Conservation (phyloP, 2,329 filamentous ascomycete species). For the Clonostachys byssicola region DNA sequence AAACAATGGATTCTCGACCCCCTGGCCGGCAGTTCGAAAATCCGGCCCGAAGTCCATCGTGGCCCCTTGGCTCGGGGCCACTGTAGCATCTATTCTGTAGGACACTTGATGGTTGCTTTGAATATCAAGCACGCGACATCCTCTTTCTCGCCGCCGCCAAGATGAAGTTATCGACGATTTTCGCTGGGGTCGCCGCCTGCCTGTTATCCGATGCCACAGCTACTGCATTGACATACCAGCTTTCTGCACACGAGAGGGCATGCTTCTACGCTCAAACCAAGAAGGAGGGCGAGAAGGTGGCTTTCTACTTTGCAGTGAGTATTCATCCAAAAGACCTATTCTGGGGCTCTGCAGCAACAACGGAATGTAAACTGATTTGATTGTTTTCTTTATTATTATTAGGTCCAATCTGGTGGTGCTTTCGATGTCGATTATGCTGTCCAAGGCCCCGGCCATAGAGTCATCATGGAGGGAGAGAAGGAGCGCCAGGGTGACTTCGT, state of each 20-base stretch:
- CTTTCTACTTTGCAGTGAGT: constrained; percentile 94
- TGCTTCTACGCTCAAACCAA: constrained; percentile 89
- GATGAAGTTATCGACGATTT: constrained; percentile 63
- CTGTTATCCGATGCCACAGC: constrained; percentile 69
- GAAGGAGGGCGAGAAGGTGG: constrained; percentile 79
- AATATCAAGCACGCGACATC: constrained; percentile 18
- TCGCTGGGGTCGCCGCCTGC: constrained; percentile 67
- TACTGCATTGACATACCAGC: constrained; percentile 91
- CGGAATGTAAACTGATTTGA: not conserved
- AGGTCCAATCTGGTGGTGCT: constrained; percentile 97
- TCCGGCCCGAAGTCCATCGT: not conserved
- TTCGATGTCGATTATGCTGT: constrained; percentile 97
- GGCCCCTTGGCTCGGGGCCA: constrained; percentile 14
- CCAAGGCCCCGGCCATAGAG: constrained; percentile 72
- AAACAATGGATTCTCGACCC: too few species aligned
- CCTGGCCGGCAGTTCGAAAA: not conserved
- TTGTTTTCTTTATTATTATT: not conserved
- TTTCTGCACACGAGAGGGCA: constrained; percentile 85
- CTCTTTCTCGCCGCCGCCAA: constrained; percentile 15
- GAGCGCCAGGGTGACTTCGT: constrained; percentile 96
- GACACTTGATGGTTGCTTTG: not conserved
- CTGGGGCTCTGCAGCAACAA: not conserved
- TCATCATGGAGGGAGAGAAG: constrained; percentile 82
- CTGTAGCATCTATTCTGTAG: constrained; percentile 18
- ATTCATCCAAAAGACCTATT: constrained; percentile 20